Base-by-base conservation (phyloP, 73 alveolate species). In the Tetrahymena elliotti region DNA sequence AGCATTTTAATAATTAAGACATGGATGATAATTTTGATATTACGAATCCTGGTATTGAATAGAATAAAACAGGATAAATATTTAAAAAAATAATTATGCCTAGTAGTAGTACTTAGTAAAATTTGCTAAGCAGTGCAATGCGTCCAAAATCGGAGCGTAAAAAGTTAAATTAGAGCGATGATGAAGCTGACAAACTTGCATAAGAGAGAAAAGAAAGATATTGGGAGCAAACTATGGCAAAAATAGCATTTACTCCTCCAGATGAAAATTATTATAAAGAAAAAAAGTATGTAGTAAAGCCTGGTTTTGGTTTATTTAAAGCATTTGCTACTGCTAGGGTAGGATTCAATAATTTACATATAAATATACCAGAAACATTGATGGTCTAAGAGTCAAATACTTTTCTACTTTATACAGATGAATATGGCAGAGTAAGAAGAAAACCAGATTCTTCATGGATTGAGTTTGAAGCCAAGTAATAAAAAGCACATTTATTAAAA, bases 251-350 rank as follows among this genome's bases (percentile, higher is more conserved):
- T 92, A 39, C 93, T 31, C 96, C 96, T 24, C 84, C 92, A 2
- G 93, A 94, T 84, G 96, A 94, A 68, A 94, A 94, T 22, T 94
- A 94, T 88, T 94, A 94, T 35, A 35, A 84, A 33, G 93, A 88
- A 94, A 94, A 34, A 31, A 52, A 36, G 38, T 94, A 83, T 83
- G 68, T 37, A 20, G 82, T 39, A 15, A 52, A 39, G 2, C 35
- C 93, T 84, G 96, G 96, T 33, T 84, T 94, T 40, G 93, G 93
- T 38, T 94, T 94, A 40, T 94, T 47, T 52, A 94, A 88, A 35
- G 96, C 96, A 37, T 52, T 94, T 20, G 96, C 96, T 18, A 20
- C 41, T 20, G 96, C 95, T 35, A 94, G 93, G 92, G 93, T 84
- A 35, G 84, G 95, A 10, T 84, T 94, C 27, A 94, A 84, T 40